Evolutionary conservation across 2,329 filamentous ascomycete genomes (phyloP), one percentile per base, ranked within the genome.

Genomic region (Arthrobotrys sinensis): DNA sequence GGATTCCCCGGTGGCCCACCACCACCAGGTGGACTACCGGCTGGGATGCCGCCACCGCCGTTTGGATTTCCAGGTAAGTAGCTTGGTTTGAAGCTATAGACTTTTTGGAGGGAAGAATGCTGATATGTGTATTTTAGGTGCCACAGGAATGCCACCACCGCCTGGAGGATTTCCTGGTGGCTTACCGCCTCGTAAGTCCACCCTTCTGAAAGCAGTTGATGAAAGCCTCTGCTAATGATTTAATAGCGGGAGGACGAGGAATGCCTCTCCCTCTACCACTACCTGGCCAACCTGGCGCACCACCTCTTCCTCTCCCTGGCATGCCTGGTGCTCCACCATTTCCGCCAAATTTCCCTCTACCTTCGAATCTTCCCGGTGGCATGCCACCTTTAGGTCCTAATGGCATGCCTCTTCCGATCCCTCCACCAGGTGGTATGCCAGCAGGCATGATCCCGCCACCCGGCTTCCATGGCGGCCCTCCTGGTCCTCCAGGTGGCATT

Each of bases 1-100:
- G 64, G 93, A 96, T 90, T 89, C 90, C 83, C 85, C 90, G 91
- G 83, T 89, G 89, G 62, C 88, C 88, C 80, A 86, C 86, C 24
- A 85, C 85, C 72, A 65, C 81, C 82, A 38, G 83, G 83, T 78
- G 82, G 68, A 28, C 19, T 79, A 16, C 77, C 82, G 14, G 82
- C 81, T 84, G 80, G 82, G 28, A 64, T 85, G 80, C 84, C 88
- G 64, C 87, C 87, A 36, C 87, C 88, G 80, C 85, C 89, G 38
- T 92, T 91, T 83, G 87, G 86, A 76, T 91, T 93, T 83, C 90
- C 91, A 52, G 89, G 89, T 88, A 83, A 82, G 85, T 81, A n/a
- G 16, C 62, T 8, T 43, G 32, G 0, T 5, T 52, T 7, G 10
- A 67, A 57, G 28, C 24, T 57, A 36, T n/a, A 48, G 43, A 24